Base-by-base conservation (phyloP, 257 asterid species). In the Penstemon davidsonii region DNA sequence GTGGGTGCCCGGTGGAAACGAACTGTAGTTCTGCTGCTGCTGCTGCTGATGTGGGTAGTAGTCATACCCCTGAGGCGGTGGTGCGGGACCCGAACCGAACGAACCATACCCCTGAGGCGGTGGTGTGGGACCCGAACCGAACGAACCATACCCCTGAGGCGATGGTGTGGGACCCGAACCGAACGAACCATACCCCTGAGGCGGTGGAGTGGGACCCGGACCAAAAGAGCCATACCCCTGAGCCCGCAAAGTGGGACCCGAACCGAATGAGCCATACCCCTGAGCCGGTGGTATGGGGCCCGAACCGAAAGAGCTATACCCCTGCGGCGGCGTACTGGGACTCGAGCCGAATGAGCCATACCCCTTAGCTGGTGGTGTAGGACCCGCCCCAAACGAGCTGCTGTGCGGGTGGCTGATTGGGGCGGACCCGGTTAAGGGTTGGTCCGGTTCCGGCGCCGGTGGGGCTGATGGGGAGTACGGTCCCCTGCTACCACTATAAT, bases 391-490 rank as follows among this genome's bases (percentile, higher is more conserved):
- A 77, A 38, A 84, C 85, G 33, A 80, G 71, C 68, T 25, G 79
- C 55, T 85, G 66, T 56, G 83, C 0, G 73, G 74, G 61, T 54
- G 76, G 56, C 5, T 69, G n/a, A 84, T 83, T 9, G 85, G 84
- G 15, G 86, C 88, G 1, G 85, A 78, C 4, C 5, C 71, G 81
- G 4, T 11, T 62, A 19, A 8, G n/a, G 42, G 50, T n/a, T 49
- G 66, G 3, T 76, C 46, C 15, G 80, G 80, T 71, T 68, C 83
- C 72, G 88, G 75, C 6, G 79, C 74, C 3, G 96, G 95, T 19
- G 95, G 97, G 15, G 97, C 97, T 3, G 97, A 83, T 5, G 95
- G 92, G 12, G 83, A 62, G 81, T 71, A 81, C 1, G 86, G 64
- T 60, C 59, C 71, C 59, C 25, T 68, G 60, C 70, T 47, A 73